These are phyloP conservation scores for Pestalotiopsis sp. DNA, from an alignment of 2,329 filamentous ascomycete species.

Conservation along the genomic window DNA sequence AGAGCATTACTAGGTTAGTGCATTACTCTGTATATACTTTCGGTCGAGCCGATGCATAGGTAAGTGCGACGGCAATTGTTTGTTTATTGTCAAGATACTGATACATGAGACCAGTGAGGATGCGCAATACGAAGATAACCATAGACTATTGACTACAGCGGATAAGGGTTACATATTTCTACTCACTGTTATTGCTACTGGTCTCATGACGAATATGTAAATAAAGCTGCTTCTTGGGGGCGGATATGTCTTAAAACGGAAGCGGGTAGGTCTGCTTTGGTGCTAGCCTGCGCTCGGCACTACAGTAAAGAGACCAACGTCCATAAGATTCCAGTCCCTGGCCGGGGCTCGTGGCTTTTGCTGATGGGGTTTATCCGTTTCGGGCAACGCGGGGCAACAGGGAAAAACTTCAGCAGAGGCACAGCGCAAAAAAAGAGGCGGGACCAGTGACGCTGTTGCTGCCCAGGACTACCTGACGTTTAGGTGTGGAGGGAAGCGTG, in stretches of 20 bases:
- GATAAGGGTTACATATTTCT: too few species aligned
- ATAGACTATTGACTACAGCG: background rate
- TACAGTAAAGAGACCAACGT: too few species aligned
- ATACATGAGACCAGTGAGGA: background rate
- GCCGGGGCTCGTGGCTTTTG: background rate
- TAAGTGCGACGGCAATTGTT: background rate
- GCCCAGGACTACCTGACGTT: background rate
- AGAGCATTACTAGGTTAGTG: background rate
- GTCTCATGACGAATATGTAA: background rate
- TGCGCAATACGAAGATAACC: background rate
- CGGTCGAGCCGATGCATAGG: background rate
- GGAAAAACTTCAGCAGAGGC: background rate
- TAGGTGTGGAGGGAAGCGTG: too few species aligned
- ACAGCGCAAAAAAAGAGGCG: background rate
- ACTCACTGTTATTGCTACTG: too few species aligned
- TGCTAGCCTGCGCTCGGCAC: too few species aligned
- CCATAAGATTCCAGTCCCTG: background rate
- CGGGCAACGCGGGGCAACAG: background rate
- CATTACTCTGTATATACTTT: background rate
- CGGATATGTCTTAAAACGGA: background rate
- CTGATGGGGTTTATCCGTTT: background rate
- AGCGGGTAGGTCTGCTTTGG: too few species aligned
- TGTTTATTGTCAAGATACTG: background rate
- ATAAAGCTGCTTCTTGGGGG: background rate
- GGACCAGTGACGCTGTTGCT: constrained; percentile 1